These are phyloP conservation scores for Ceratocystis cacaofunesta DNA, from an alignment of 2,329 filamentous ascomycete species.

Conservation along the genomic window DNA sequence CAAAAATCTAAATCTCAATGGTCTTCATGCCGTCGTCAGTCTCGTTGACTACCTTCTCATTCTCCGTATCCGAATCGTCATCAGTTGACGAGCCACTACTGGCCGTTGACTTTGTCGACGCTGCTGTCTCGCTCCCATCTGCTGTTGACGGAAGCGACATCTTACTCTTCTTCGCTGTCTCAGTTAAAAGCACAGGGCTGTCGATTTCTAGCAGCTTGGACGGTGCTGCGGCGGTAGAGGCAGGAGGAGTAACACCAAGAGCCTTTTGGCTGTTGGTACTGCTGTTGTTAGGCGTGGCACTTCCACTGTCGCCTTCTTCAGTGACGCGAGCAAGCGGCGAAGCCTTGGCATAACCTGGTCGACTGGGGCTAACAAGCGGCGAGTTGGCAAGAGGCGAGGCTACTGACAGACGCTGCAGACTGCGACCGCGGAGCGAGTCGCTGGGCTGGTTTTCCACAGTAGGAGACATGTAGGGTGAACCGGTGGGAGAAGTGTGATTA, in stretches of 20 bases:
- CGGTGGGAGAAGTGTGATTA: constrained; percentile 23
- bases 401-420: constrained; percentile 49
- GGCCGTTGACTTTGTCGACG: constrained; percentile 23
- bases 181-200: constrained; percentile 26
- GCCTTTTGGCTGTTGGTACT: constrained; percentile 9
- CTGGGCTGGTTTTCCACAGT: constrained; percentile 33
- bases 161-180: constrained; percentile 33
- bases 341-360: constrained; percentile 49
- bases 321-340: constrained; percentile 61
- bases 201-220: constrained; percentile 42
- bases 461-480: constrained; percentile 52
- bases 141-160: constrained; percentile 20
- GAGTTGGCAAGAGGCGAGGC: constrained; percentile 33
- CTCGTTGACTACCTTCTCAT: constrained; percentile 28
- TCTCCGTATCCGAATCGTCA: constrained; percentile 27
- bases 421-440: constrained; percentile 51
- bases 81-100: constrained; percentile 19
- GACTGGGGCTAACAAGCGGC: constrained; percentile 48
- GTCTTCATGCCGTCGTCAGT: constrained; percentile 41
- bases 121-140: constrained; percentile 21
- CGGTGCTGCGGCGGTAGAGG: constrained; percentile 27
- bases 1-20: constrained; percentile 39
- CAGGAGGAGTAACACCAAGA: constrained; percentile 28
- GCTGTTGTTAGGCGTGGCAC: background rate
- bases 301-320: constrained; percentile 38